Base-by-base conservation (phyloP, 108 stramenopile species). In the Aurantiochytrium sp. region DNA sequence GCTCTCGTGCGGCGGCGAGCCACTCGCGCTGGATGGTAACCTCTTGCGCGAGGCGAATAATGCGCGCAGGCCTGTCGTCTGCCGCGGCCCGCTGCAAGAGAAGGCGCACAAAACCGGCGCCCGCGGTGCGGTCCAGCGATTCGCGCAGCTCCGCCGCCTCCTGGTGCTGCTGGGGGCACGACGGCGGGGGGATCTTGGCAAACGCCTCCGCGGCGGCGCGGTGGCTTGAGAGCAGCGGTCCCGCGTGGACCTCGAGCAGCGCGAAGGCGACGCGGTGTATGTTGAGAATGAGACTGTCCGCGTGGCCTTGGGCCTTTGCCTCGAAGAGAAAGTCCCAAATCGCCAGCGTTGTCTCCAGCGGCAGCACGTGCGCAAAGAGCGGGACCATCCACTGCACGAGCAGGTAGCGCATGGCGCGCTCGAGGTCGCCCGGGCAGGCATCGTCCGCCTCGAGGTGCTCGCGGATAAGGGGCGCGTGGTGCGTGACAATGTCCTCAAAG, bases 271-370 rank as follows among this genome's bases (percentile, higher is more conserved):
- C 32, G 21, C 73, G 21, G 39, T 81, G 73, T 24, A 81, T n/a
- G 73, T 81, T 81, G 36, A 81, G 39, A 81, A 81, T 30, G 73
- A 81, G 42, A 24, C 24, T 27, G 30, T 81, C 73, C 1, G 21
- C 8, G 19, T 48, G 42, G 39, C 32, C 17, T 37, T 1, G 73
- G 6, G 73, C 39, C 45, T 81, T 81, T 0, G 19, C 21, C 21
- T 81, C 73, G 30, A 81, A 81, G 27, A 81, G 3, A 30, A 48
- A 81, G 45, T 81, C 73, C 73, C 73, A 81, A 12, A 81, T 48
- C 21, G n/a, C 73, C 50, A 81, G 73, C 30, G 73, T 81, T 0
- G 42, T 39, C 4, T 39, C 73, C 50, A 81, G 73, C 39, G 73
- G 73, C 12, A 81, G 45, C 39, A 48, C 73, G 73, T 81, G 73